A percentile compares a stretch with the other conserved stretches of the same genome.
These are phyloP conservation scores for Aspergillus udagawae DNA, from an alignment of 2,329 filamentous ascomycete genomes.

Conservation along the genomic window DNA sequence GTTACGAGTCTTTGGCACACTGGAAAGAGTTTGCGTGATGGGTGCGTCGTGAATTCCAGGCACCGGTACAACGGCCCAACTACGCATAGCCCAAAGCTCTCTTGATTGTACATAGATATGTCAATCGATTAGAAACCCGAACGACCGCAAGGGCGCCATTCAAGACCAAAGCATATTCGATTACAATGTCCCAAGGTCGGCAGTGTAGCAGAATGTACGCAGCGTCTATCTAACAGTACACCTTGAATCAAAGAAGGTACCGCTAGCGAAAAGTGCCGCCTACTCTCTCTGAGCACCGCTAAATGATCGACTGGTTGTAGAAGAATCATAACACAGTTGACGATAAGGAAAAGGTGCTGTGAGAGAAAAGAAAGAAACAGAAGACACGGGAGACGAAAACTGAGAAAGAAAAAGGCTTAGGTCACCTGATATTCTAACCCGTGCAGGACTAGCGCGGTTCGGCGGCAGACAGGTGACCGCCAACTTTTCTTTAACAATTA, in stretches of 20 bases:
- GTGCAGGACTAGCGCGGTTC: slow-evolving; percentile 22
- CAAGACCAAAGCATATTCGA: background rate
- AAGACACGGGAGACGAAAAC: slow-evolving; percentile 17
- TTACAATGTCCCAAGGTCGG: background rate
- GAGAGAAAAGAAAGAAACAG: slow-evolving; percentile 39
- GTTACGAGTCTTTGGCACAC: slow-evolving; percentile 57
- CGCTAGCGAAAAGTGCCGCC: slow-evolving; percentile 98
- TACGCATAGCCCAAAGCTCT: background rate
- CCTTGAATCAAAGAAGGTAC: slow-evolving; percentile 74
- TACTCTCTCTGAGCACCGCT: slow-evolving; percentile 75
- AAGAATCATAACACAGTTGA: slow-evolving; percentile 65
- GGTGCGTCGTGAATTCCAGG: background rate
- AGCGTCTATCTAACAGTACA: slow-evolving; percentile 96
- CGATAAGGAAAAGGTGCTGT: slow-evolving; percentile 89
- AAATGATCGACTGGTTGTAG: slow-evolving; percentile 88
- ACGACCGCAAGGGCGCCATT: background rate
- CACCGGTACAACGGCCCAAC: background rate
- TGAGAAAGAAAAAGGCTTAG: slow-evolving; percentile 20
- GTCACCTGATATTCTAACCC: slow-evolving; percentile 24
- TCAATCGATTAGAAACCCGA: background rate
- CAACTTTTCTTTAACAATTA: slow-evolving; percentile 36
- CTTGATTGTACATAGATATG: background rate
- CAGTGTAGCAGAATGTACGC: slow-evolving; percentile 58
- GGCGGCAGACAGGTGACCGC: slow-evolving; percentile 28
- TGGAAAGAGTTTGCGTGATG: slow-evolving; percentile 45